Evolutionary conservation across 768 basidiomycete genomes (phyloP), one percentile per base, ranked within the genome.

Genomic region (Rhizopogon vesiculosus): DNA sequence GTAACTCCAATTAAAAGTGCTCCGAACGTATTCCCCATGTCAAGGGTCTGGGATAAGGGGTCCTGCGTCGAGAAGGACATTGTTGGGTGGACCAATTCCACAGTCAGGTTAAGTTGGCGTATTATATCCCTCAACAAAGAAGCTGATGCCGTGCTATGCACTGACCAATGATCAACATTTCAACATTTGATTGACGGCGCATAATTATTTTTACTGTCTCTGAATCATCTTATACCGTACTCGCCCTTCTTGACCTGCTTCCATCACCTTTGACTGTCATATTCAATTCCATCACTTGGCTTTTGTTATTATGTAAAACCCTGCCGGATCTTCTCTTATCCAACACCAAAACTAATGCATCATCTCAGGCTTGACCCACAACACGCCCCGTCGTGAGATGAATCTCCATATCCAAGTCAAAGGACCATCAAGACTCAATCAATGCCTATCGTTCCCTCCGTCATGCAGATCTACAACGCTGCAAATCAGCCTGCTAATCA

Each of bases 381-480:
- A 60, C 58, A 66, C 70, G 10, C 70, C 69, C 0, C 72, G 74
- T 45, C 74, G 75, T 33, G 76, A 77, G 55, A 68, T 70, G 59
- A n/a, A n/a, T n/a, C n/a, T n/a, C n/a, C n/a, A n/a, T n/a, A n/a
- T n/a, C n/a, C n/a, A n/a, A n/a, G n/a, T n/a, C n/a, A n/a, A n/a
- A n/a, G n/a, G n/a, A n/a, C n/a, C n/a, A n/a, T n/a, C n/a, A n/a
- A n/a, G n/a, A n/a, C n/a, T n/a, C n/a, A n/a, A n/a, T n/a, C n/a
- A n/a, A n/a, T n/a, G n/a, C n/a, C n/a, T n/a, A n/a, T n/a, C n/a
- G n/a, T n/a, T n/a, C n/a, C n/a, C n/a, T n/a, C n/a, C n/a, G n/a
- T n/a, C n/a, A n/a, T n/a, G n/a, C n/a, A n/a, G n/a, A 70, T 84
- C 13, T 84, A 81, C 64, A 62, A 64, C 50, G 58, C 61, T 9